Evolutionary conservation across 2,329 filamentous ascomycete genomes (phyloP), one percentile per base, ranked within the genome.

Genomic region (Pseudogymnoascus sp.): DNA sequence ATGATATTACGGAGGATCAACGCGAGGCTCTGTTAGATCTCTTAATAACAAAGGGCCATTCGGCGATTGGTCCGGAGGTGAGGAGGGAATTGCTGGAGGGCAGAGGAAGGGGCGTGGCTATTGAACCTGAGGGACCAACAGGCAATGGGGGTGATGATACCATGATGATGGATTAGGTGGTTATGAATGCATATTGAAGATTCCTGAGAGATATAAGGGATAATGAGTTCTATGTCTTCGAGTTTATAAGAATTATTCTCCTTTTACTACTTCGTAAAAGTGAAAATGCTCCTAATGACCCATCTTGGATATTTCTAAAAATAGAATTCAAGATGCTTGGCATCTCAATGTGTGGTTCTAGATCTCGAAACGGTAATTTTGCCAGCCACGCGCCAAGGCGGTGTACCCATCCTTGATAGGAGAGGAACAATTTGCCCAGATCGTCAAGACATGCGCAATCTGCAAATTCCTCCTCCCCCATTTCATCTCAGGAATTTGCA

Each of bases 1-100:
- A 97, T 69, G 93, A 97, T 75, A 93, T 97, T 69, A 96, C 92
- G 1, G 93, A 97, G 75, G 93, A 97, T 69, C 93, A 96, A 79
- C 82, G 93, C 69, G 93, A 99, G 77, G 90, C 92, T 0, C 77
- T 99, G 61, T 79, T 99, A 5, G 95, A 99, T 77, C 77, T 99
- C 65, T 79, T 99, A 16, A 80, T 96, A 47, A 87, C 86, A 3
- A 86, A 93, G 66, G 93, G 93, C 0, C 95, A 99, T 77, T 86
- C 87, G 66, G 85, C 88, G 65, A 97, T 99, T 67, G 92, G 91
- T 0, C 92, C 95, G 0, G 95, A 97, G 74, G 90, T 97, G 26
- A 81, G 95, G 69, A 86, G 92, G 71, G 93, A 99, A 75, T 74
- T 99, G 71, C 77, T 97, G 59, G 92, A 91, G 26, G 95, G 95